phyloP scores from a whole-genome alignment of 2,329 filamentous ascomycete genomes.

The Penicillium psychrosexuale region DNA sequence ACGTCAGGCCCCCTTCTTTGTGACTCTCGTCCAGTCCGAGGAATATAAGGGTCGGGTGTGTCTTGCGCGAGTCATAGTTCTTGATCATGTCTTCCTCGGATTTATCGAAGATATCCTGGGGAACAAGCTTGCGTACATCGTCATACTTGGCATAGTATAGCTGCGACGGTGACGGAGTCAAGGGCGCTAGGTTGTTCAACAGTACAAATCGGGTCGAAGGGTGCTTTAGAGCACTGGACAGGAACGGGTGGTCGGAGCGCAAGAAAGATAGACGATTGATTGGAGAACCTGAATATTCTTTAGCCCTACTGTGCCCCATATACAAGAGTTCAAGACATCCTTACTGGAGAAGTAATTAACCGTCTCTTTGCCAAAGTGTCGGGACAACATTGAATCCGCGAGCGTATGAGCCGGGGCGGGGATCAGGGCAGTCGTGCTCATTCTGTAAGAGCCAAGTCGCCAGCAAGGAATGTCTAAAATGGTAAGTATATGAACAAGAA shows the following conservation, averaged over 20 bases:
- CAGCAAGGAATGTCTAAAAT: neutral
- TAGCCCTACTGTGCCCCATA: neutral
- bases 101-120: constrained; percentile 65
- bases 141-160: constrained; percentile 67
- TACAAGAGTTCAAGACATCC: constrained; percentile 1
- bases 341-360: constrained; percentile 52
- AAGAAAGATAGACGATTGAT: constrained; percentile 51
- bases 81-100: constrained; percentile 70
- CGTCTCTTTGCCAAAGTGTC: constrained; percentile 50
- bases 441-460: constrained; percentile 16
- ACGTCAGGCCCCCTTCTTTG: constrained; percentile 40
- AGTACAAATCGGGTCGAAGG: constrained; percentile 64
- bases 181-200: constrained; percentile 73
- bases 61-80: constrained; percentile 68
- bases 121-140: constrained; percentile 69
- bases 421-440: constrained; percentile 39
- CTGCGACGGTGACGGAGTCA: constrained; percentile 58
- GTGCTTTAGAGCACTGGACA: constrained; percentile 49
- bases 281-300: constrained; percentile 41
- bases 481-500: neutral
- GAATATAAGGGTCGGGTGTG: constrained; percentile 72
- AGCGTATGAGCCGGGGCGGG: constrained; percentile 58
- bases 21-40: constrained; percentile 72
- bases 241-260: constrained; percentile 47
- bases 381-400: constrained; percentile 55